Percentiles rank a stretch among this genome's conserved stretches.
These are phyloP conservation scores for Apiotrichum mycotoxinovorans DNA, from an alignment of 1,284 basidiomycete genomes.

Conservation along the genomic window DNA sequence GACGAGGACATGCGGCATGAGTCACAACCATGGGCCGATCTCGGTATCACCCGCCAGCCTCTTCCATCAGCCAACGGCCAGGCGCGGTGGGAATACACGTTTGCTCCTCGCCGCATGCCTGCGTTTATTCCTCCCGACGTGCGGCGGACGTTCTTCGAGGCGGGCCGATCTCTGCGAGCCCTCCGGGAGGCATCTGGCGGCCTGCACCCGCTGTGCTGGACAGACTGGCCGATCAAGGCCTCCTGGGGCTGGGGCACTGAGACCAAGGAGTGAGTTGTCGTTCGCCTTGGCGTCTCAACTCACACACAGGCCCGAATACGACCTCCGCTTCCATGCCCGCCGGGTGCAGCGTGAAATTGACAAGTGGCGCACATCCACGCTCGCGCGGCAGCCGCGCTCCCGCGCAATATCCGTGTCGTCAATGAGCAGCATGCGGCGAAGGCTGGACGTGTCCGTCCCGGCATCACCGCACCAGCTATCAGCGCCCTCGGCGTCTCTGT, in stretches of 20 bases:
- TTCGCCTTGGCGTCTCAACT: neutral
- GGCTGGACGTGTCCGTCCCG: neutral
- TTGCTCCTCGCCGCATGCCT: slow-evolving; percentile 37
- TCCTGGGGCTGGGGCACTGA: slow-evolving; percentile 34
- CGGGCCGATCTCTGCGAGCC: slow-evolving; percentile 38
- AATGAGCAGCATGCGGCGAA: neutral
- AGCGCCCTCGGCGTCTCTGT: neutral
- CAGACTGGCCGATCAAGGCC: slow-evolving; percentile 26
- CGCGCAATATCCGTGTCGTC: slow-evolving; percentile 23
- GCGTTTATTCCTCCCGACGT: slow-evolving; percentile 35
- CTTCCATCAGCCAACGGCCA: neutral
- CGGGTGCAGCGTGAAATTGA: slow-evolving; percentile 33
- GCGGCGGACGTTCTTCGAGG: slow-evolving; percentile 41
- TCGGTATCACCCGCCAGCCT: slow-evolving; percentile 36
- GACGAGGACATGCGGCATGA: slow-evolving; percentile 28
- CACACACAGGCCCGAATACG: slow-evolving; percentile 10
- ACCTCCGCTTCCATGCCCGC: slow-evolving; percentile 21
- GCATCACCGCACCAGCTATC: neutral
- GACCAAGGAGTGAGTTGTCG: slow-evolving; percentile 4
- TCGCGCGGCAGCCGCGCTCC: slow-evolving; percentile 3
- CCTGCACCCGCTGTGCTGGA: slow-evolving; percentile 36
- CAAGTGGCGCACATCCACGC: slow-evolving; percentile 26
- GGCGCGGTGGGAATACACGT: slow-evolving; percentile 31
- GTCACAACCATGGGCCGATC: slow-evolving; percentile 42
- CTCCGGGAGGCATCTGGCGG: slow-evolving; percentile 37